Evolutionary conservation across 129 eudicot species (phyloP).

Genomic region (Flaveria ramosissima): DNA sequence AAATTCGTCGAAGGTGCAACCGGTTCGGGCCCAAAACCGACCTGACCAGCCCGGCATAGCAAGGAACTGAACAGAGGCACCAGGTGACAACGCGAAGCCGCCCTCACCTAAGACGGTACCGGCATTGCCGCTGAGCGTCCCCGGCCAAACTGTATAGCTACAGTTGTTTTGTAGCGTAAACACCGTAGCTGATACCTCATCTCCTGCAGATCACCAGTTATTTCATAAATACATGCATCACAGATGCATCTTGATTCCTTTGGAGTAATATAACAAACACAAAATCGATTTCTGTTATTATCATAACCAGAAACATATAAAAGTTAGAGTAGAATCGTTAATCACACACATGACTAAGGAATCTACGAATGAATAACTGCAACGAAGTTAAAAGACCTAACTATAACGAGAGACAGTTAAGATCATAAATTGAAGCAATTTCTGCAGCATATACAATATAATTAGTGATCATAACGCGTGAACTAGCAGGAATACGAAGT

Average conservation of each 20-base stretch:
- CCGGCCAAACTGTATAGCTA: slow-evolving; percentile 77
- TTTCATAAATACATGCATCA: background rate
- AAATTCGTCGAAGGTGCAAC: slow-evolving; percentile 59
- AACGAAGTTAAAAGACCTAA: too few species aligned
- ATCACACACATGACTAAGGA: too few species aligned
- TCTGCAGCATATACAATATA: too few species aligned
- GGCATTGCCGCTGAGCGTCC: slow-evolving; percentile 64
- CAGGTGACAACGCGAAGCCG: slow-evolving; percentile 63
- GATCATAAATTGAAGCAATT: too few species aligned
- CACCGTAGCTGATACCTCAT: slow-evolving; percentile 43
- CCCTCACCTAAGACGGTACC: slow-evolving; percentile 59
- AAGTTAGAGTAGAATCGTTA: background rate
- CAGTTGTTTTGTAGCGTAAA: slow-evolving; percentile 69
- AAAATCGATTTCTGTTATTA: background rate
- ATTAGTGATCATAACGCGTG: too few species aligned
- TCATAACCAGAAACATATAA: background rate
- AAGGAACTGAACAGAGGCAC: slow-evolving; percentile 50
- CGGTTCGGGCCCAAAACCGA: slow-evolving; percentile 85
- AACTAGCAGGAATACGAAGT: too few species aligned
- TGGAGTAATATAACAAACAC: background rate
- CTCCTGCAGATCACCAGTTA: slow-evolving; percentile 42
- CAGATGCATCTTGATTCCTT: too few species aligned
- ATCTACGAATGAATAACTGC: too few species aligned
- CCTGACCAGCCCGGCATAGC: slow-evolving; percentile 82
- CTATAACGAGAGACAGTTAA: too few species aligned